Base-by-base conservation (phyloP, 495 filamentous ascomycete species). In the Xylaria telfairii region DNA sequence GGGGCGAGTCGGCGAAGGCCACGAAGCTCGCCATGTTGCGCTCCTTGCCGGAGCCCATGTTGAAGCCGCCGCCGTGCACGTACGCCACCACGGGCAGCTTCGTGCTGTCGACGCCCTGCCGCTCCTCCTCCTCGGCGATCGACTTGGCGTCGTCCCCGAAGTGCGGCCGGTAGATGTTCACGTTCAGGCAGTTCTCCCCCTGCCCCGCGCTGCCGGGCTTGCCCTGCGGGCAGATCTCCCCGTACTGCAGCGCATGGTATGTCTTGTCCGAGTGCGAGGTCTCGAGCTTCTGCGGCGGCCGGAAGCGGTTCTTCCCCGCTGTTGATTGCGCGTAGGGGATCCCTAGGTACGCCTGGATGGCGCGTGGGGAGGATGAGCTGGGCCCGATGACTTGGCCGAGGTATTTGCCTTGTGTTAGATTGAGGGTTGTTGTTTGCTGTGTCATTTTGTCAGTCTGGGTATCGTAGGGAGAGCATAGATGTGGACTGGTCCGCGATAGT, bases 71-170 rank as follows among this genome's bases (percentile, higher is more conserved):
- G 30, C 87, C 87, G 70, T 87, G 86, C 13, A 88, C 70, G 73
- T 91, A 90, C 0, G 90, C 82, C 4, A 88, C 81, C 5, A 91
- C 87, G 8, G 90, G 90, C 32, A 91, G 72, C 60, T 83, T 82
- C 21, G 68, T 78, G 71, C 71, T 67, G 54, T 73, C 68, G 6
- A 73, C 73, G 19, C 76, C 75, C 30, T 72, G 72, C 42, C 61
- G 73, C 41, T 53, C 24, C 64, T 65, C 69, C 60, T 77, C 73
- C n/a, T 70, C 70, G 3, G 71, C 74, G 60, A 77, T 64, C 67
- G 71, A 65, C 46, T 71, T 64, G 2, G 66, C 56, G 19, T 71
- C 67, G 61, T 79, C 74, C 32, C 76, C 75, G 12, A 80, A 71
- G 60, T 78, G 76, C 2, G 82, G 81, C 30, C 82, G 79, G 71